A percentile compares a stretch with the other conserved stretches of the same genome.
These are phyloP conservation scores for Inga leiocalycina DNA, from an alignment of 306 rosid species.

Conservation along the genomic window DNA sequence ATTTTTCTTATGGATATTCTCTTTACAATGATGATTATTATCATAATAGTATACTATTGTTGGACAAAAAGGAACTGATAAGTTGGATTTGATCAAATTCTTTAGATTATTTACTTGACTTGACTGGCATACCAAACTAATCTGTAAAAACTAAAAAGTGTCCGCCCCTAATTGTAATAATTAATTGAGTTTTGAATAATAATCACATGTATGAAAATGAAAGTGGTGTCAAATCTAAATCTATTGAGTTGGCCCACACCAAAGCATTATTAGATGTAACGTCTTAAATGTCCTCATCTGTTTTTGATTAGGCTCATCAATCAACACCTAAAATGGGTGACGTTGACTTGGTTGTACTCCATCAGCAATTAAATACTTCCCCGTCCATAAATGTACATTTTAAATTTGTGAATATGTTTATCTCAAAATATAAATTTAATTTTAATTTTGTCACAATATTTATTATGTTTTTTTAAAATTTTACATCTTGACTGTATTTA, in stretches of 20 bases:
- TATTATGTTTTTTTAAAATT: fast-evolving
- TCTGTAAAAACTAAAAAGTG: background rate
- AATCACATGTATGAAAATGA: background rate
- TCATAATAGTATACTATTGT: background rate
- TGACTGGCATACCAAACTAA: background rate
- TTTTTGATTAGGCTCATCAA: background rate
- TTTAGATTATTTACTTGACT: background rate
- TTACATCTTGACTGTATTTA: too few species aligned
- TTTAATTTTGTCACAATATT: too few species aligned
- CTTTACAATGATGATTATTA: background rate
- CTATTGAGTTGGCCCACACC: background rate
- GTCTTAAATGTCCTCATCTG: background rate
- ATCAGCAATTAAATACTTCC: too few species aligned
- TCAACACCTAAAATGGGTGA: too few species aligned
- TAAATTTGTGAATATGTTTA: too few species aligned
- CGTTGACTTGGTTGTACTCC: too few species aligned
- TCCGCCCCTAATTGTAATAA: background rate
- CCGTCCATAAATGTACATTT: too few species aligned
- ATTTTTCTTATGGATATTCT: background rate
- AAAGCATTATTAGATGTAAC: background rate
- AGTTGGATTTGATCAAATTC: background rate
- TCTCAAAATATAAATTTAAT: too few species aligned
- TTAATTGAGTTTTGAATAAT: background rate
- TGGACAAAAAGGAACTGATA: background rate
- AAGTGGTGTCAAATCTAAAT: background rate